These are phyloP conservation scores for Sanguinoderma infundibulare DNA, from an alignment of 1,284 basidiomycete genomes.

Conservation along the genomic window DNA sequence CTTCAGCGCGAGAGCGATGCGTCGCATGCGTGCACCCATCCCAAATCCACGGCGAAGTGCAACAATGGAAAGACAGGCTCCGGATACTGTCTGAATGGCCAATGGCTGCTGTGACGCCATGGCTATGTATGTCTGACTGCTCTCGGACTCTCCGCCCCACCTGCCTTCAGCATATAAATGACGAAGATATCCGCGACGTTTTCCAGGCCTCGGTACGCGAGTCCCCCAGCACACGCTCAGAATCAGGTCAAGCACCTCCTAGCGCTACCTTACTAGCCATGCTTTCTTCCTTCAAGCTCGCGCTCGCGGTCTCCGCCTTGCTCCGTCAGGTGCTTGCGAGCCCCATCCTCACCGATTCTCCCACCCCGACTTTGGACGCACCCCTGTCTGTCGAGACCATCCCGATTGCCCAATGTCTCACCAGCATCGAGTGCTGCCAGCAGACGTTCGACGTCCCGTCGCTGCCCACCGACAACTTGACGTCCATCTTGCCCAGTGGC, in stretches of 20 bases:
- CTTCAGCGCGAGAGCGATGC: conserved; percentile 2
- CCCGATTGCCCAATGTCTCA: conserved; percentile 55
- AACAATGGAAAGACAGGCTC: background rate
- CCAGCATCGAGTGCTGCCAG: conserved; percentile 21
- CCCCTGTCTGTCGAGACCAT: conserved; percentile 61
- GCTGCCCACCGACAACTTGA: conserved; percentile 5
- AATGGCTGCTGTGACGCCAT: background rate
- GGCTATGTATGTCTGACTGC: background rate
- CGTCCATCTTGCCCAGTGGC: conserved; percentile 9
- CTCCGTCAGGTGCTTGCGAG: conserved; percentile 6
- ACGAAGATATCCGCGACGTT: background rate
- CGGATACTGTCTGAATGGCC: background rate
- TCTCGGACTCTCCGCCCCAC: background rate
- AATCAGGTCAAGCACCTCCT: background rate
- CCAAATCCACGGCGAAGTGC: background rate
- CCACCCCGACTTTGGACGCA: background rate
- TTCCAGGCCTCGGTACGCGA: background rate
- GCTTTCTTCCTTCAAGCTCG: background rate
- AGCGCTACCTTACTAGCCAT: background rate
- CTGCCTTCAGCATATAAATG: background rate
- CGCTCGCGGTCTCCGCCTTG: background rate
- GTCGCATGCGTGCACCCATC: background rate
- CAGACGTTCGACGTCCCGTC: conserved; percentile 11
- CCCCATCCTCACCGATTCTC: conserved; percentile 15
- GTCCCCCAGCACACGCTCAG: background rate